phyloP scores from a whole-genome alignment of 345 rosid species.

The Lenwebbia sp. region DNA sequence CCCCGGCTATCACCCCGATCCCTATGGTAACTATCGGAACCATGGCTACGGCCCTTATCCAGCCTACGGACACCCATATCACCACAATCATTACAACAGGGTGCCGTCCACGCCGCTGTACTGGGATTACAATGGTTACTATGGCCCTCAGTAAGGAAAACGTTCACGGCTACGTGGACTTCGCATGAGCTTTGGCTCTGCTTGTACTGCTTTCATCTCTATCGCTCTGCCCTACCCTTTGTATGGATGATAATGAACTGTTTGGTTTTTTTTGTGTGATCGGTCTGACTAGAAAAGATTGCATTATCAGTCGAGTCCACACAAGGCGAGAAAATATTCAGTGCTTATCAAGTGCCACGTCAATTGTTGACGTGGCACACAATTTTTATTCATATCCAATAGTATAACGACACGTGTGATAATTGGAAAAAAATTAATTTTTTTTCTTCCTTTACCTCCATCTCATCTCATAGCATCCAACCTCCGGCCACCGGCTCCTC shows the following conservation, averaged over 20 bases:
- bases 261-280: no score
- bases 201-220: neutral
- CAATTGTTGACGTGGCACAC: no score
- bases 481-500: no score
- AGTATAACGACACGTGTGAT: no score
- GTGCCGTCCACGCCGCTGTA: neutral
- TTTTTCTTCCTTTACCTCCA: no score
- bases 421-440: no score
- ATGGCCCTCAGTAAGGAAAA: neutral
- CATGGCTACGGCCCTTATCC: no score
- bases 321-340: no score
- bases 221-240: neutral
- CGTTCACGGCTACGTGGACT: neutral
- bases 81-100: accelerated
- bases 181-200: neutral
- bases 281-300: neutral
- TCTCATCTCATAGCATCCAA: no score
- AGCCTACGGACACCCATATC: neutral
- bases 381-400: no score
- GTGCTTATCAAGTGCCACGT: no score
- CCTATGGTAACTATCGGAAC: no score
- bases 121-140: neutral
- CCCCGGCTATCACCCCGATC: neutral
- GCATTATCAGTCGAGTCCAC: neutral
- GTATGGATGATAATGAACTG: neutral